Evolutionary conservation across 495 filamentous ascomycete genomes (phyloP), one percentile per base, ranked within the genome.

Genomic region (Lepraria neglecta): DNA sequence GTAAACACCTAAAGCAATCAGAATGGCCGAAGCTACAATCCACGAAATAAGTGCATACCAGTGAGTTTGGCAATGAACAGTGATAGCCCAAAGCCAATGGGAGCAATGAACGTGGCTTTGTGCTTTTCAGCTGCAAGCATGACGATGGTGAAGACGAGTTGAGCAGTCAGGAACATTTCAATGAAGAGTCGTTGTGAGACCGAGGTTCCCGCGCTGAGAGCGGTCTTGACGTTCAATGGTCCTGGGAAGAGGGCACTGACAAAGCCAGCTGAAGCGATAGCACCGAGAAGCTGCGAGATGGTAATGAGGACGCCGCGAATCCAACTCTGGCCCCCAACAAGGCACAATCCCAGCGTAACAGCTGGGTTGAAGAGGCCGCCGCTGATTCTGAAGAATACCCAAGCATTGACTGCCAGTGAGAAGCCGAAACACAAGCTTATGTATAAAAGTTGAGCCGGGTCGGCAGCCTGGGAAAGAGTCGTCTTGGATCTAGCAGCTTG

Each of bases 281-380:
- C 75, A 0, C 78, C 84, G 5, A 80, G 53, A 30, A 88, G 71
- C 68, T 88, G 85, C 0, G 81, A 72, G 10, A 81, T 61, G 33
- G 82, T 69, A 15, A 86, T 69, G 15, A 82, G 61, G 3, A 73
- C 65, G 2, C 74, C 78, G 15, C 86, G 79, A 4, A 80, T 58
- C 45, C 71, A 70, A 10, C 70, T 61, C 28, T 86, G 68, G 6
- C 80, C 82, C 5, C 82, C 83, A 15, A 86, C 77, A 0, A 86
- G 68, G 55, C 78, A 69, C 70, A 77, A 67, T 3, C 71, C 74
- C n/a, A 77, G 51, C 0, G 75, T 73, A 27, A 74, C 73, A 40
- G 83, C 83, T 33, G 84, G 85, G 64, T 88, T 87, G 67, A 87
- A 87, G 3, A 87, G 68, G 3, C 85, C 84, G n/a, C 84, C 84